These are phyloP conservation scores for Penicillium waksmanii DNA, from an alignment of 495 filamentous ascomycete genomes.

Conservation along the genomic window DNA sequence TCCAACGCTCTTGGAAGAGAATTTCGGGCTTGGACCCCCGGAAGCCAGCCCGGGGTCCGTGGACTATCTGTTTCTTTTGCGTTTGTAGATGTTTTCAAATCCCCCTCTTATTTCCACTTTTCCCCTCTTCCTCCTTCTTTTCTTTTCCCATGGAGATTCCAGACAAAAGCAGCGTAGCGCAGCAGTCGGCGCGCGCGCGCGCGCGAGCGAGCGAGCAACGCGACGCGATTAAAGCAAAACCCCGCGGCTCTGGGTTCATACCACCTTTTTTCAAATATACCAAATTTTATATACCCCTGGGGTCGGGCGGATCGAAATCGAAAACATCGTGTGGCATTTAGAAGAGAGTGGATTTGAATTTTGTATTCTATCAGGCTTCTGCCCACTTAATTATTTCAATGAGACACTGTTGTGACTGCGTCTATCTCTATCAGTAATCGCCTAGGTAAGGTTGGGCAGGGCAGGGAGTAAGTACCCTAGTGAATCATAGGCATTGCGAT, in stretches of 20 bases:
- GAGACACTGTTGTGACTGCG: no score
- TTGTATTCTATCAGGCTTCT: slow-evolving; percentile 22
- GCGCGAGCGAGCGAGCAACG: neutral
- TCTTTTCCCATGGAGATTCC: slow-evolving; percentile 24
- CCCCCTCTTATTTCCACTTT: slow-evolving; percentile 11
- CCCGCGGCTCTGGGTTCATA: slow-evolving; percentile 8
- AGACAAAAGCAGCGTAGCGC: slow-evolving; percentile 12
- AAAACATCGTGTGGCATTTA: slow-evolving; percentile 8
- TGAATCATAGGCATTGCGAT: no score
- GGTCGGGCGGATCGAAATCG: slow-evolving; percentile 19
- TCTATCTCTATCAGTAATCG: neutral
- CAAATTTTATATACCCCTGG: slow-evolving; percentile 44
- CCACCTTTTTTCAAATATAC: slow-evolving; percentile 24
- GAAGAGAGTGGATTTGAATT: slow-evolving; percentile 25
- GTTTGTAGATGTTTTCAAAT: slow-evolving; percentile 25
- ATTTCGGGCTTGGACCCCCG: neutral
- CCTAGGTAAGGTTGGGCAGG: no score
- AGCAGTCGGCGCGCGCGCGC: no score
- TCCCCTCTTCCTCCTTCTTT: slow-evolving; percentile 11
- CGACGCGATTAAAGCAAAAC: slow-evolving; percentile 4
- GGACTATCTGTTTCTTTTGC: slow-evolving; percentile 9
- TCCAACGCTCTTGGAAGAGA: neutral
- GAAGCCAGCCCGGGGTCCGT: neutral
- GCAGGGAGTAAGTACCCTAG: no score
- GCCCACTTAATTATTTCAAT: no score